phyloP scores from a whole-genome alignment of 164 flowering plant species.

The Vitis cinerea region DNA sequence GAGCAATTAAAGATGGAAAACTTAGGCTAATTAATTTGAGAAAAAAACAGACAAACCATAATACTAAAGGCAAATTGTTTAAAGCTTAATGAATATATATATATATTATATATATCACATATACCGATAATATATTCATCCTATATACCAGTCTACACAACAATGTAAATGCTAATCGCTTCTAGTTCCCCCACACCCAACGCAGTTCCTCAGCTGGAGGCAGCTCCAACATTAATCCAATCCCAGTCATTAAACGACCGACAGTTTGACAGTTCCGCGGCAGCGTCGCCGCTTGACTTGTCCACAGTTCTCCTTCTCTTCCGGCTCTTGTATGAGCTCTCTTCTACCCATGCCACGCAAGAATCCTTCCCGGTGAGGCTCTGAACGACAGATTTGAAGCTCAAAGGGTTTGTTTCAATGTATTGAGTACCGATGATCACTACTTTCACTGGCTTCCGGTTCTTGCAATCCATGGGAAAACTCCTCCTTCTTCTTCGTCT shows the following conservation, averaged over 20 bases:
- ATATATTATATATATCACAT: no score
- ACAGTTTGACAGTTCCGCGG: background rate
- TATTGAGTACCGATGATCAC: conserved; percentile 46
- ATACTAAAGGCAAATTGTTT: no score
- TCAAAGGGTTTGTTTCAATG: conserved; percentile 44
- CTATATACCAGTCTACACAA: no score
- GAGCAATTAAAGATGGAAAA: no score
- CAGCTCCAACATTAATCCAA: conserved; percentile 31
- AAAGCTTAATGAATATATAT: no score
- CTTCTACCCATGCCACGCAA: background rate
- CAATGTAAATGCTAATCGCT: conserved; percentile 4
- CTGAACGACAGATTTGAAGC: conserved; percentile 73
- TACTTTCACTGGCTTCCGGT: conserved; percentile 30
- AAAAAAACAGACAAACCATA: no score
- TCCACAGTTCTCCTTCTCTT: background rate
- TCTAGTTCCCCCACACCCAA: conserved; percentile 7
- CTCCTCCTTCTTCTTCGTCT: no score
- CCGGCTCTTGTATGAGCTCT: background rate
- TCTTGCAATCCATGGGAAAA: background rate
- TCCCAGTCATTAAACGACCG: conserved; percentile 39
- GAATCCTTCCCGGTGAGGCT: conserved; percentile 65
- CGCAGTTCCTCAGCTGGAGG: conserved; percentile 39
- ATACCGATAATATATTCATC: no score
- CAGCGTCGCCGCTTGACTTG: conserved; percentile 3
- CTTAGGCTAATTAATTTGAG: no score